Evolutionary conservation across 805 yeast species (phyloP), one percentile per base, ranked within the genome.

Genomic region (Saturnispora galanensis): DNA sequence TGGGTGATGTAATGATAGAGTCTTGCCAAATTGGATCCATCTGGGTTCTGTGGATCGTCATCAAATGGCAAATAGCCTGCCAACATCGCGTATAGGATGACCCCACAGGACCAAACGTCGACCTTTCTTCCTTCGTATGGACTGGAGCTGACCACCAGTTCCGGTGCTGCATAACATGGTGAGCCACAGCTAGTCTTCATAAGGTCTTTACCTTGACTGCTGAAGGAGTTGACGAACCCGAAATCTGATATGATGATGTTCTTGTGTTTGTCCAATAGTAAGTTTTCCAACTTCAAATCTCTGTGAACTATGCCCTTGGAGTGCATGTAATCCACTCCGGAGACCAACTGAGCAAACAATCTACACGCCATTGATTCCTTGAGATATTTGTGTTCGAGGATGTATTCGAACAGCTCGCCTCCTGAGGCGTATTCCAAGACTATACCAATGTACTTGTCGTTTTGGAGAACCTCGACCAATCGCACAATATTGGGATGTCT

Each of bases 91-190:
- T 88, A 93, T 36, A 93, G 66, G 44, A 93, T 93, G 28, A 93
- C 89, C 48, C 98, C 98, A 56, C 95, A 79, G 0, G 96, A 86
- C 98, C 98, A 93, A 36, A 89, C 83, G 64, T 93, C 98, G 30
- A 87, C 97, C 63, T 87, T 88, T 50, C 87, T 76, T 17, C 96
- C 97, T 53, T 84, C 87, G 60, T 93, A 93, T 12, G 95, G 88
- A 44, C 79, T 75, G 50, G 80, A 85, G 10, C 90, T 82, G 29
- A 88, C 81, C 3, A 93, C 98, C 47, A 93, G 67, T 60, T 93
- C 98, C 0, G 98, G 98, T 1, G 98, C 98, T 0, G 98, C 98
- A 63, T 90, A 90, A 62, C 98, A 90, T 1, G 98, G 98, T 3
- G 96, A 86, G 1, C 98, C 98, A 63, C 98, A 90, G 32, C 89